Base-by-base conservation (phyloP, 805 yeast species). In the Yamadazyma akitaensis region DNA sequence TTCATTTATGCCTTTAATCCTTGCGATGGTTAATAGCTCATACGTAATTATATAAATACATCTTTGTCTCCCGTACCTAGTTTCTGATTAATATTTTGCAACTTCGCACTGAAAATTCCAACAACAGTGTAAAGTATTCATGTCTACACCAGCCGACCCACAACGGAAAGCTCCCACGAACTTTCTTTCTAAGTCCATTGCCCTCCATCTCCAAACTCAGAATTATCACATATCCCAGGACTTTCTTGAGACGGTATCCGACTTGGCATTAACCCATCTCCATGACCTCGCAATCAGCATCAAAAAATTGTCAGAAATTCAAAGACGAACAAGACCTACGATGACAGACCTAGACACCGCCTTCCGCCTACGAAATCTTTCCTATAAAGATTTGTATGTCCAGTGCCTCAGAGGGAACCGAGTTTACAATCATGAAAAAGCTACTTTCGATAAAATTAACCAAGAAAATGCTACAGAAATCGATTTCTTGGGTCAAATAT, bases 241-340 rank as follows among this genome's bases (percentile, higher is more conserved):
- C 28, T 64, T 63, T 35, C 45, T 70, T 17, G 58, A 57, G 34
- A 64, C 61, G 34, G 33, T 68, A 12, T 56, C 67, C 1, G 62
- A 64, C 28, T 54, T 68, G 41, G 49, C 68, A 5, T 45, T 60
- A 12, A 50, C 47, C n/a, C 68, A 66, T 55, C 58, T 72, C 49
- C 55, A 60, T 41, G 65, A 67, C 13, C 46, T 82, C 45, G 56
- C 74, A 8, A 51, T 57, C 2, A 63, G 72, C 25, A 54, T 85
- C 21, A 79, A 77, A 40, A 73, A 73, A 49, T 61, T 79, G 30
- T 72, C 82, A 2, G 81, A 80, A 46, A 62, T 77, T 1, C 91
- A 85, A 60, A 68, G 92, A 53, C 72, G 90, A 42, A 65, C 70
- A 16, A 59, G 60, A n/a, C 81, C 85, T 1, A 68, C 84, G 0